phyloP scores from a whole-genome alignment of 2,329 filamentous ascomycete species.

The Sporothrix mexicana region DNA sequence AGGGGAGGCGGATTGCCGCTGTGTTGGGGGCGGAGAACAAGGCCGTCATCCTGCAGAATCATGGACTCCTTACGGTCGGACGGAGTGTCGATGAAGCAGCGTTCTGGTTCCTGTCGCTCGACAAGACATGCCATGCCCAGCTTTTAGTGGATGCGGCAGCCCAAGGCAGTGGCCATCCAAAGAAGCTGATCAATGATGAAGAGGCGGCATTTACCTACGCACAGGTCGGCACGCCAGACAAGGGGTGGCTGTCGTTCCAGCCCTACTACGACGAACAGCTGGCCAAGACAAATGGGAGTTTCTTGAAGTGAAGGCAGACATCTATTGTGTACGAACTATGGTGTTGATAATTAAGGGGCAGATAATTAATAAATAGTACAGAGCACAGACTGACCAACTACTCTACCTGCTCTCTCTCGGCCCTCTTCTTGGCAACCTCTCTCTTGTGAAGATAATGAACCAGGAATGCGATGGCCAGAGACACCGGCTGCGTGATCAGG shows the following conservation, averaged over 20 bases:
- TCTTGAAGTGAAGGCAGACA: conserved; percentile 8
- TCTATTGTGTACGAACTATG: neutral
- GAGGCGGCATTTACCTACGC: conserved; percentile 43
- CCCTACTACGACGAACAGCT: conserved; percentile 40
- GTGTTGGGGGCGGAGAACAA: conserved; percentile 62
- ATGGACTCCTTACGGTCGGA: conserved; percentile 73
- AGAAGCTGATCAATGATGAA: conserved; percentile 45
- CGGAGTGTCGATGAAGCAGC: conserved; percentile 74
- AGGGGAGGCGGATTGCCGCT: conserved; percentile 66
- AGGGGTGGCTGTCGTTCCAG: conserved; percentile 60
- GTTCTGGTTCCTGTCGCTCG: conserved; percentile 70
- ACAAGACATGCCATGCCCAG: conserved; percentile 71
- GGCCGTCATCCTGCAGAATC: conserved; percentile 70
- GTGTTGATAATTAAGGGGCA: no score
- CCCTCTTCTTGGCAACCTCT: neutral
- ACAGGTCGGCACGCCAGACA: conserved; percentile 52
- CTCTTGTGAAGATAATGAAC: conserved; percentile 26
- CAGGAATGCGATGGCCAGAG: neutral
- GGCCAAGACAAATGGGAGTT: conserved; percentile 27
- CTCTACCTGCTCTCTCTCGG: neutral
- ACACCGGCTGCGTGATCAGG: conserved; percentile 31
- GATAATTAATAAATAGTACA: no score
- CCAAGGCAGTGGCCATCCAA: conserved; percentile 11
- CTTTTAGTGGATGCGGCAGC: conserved; percentile 64
- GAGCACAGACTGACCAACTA: neutral